These are phyloP conservation scores for Stylosanthes scabra DNA, from an alignment of 331 rosid genomes.

Conservation along the genomic window DNA sequence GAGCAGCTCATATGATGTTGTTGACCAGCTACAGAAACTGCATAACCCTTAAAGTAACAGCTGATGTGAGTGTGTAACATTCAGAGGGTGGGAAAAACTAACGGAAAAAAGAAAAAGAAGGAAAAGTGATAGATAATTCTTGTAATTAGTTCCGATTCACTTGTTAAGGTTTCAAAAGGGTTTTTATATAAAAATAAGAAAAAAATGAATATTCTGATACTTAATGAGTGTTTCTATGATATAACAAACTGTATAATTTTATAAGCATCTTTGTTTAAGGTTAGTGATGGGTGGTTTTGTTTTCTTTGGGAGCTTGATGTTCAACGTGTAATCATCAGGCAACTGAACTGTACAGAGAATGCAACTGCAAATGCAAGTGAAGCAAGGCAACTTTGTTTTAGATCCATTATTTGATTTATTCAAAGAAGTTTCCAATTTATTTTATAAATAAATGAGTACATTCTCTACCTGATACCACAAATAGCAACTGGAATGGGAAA, in stretches of 20 bases:
- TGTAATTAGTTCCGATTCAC: conserved; percentile 1
- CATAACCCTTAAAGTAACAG: conserved; percentile 61
- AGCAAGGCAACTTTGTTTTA: neutral
- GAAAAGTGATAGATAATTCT: conserved; percentile 5
- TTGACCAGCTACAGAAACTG: conserved; percentile 67
- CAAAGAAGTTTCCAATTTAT: conserved; percentile 21
- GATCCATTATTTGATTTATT: conserved; percentile 44
- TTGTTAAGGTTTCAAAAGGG: too few relatives aligned
- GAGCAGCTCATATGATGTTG: conserved; percentile 75
- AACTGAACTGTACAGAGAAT: conserved; percentile 50
- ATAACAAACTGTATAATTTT: neutral
- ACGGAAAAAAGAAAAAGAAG: too few relatives aligned
- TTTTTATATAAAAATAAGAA: too few relatives aligned
- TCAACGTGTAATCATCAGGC: conserved; percentile 33
- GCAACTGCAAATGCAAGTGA: conserved; percentile 38
- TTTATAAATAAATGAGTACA: conserved; percentile 40
- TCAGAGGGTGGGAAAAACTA: neutral
- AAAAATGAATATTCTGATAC: too few relatives aligned
- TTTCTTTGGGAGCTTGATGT: conserved; percentile 32
- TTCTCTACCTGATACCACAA: conserved; percentile 33
- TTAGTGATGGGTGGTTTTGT: conserved; percentile 30
- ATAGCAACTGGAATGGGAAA: conserved; percentile 24
- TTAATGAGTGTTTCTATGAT: too few relatives aligned
- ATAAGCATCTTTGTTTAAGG: conserved; percentile 25
- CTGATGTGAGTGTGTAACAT: conserved; percentile 37